Conservation (phyloP, 2,329 filamentous ascomycete species). For the Aureobasidium sp. region DNA sequence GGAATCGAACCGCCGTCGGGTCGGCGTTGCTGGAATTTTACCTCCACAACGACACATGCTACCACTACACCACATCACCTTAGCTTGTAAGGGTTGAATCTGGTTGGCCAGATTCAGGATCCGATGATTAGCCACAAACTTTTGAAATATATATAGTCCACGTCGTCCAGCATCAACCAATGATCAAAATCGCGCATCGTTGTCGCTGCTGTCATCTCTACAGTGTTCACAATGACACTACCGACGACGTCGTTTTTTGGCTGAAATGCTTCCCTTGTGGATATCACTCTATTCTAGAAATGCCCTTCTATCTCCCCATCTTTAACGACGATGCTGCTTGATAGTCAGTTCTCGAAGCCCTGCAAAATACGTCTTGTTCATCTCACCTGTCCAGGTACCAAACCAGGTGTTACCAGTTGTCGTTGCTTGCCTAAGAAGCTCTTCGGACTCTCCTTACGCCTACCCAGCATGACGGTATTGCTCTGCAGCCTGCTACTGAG, state of each 20-base stretch:
- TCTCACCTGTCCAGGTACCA: constrained; percentile 13
- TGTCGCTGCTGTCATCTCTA: too few relatives aligned
- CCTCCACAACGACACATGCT: constrained; percentile 13
- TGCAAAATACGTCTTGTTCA: background rate
- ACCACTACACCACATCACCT: constrained; percentile 16
- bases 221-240: too few relatives aligned
- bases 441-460: constrained; percentile 65
- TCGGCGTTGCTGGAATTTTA: constrained; percentile 10
- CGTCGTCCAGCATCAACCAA: too few relatives aligned
- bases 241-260: background rate
- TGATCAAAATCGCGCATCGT: too few relatives aligned
- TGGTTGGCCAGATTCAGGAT: constrained; percentile 15
- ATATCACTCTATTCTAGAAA: background rate
- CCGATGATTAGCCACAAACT: background rate
- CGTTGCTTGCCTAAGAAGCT: constrained; percentile 84
- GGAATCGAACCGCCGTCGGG: constrained; percentile 18
- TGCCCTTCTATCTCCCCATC: background rate
- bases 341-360: background rate
- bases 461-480: constrained; percentile 71
- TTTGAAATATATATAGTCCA: background rate
- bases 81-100: constrained; percentile 1
- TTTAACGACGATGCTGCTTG: background rate
- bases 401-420: constrained; percentile 27
- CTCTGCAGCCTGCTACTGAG: constrained; percentile 71
- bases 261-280: background rate